Evolutionary conservation across 2,329 filamentous ascomycete genomes (phyloP), one percentile per base, ranked within the genome.

Genomic region (Dactylellina parvicollis): DNA sequence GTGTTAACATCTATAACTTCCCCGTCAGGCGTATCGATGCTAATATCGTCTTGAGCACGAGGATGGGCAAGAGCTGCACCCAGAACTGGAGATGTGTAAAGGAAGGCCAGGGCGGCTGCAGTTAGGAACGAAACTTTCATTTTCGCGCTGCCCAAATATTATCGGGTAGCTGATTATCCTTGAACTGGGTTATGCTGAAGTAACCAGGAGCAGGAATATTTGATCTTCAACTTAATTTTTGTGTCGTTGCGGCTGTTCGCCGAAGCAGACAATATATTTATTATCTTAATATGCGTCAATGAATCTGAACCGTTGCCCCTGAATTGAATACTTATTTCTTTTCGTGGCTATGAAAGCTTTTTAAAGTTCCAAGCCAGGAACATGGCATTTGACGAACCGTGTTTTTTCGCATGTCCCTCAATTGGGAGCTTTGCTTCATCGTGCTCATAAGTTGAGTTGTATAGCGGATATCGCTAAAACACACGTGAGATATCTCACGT

Each of bases 41-140:
- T 47, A n/a, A 46, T 36, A n/a, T 47, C 56, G 3, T 71, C 50
- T 26, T 71, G 66, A 1, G 47, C 36, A 2, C 18, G 38, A 34
- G 67, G 67, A 16, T 32, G 9, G 2, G 67, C 67, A 22, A 73
- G 16, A 12, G 67, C 67, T 1, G 22, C 36, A 8, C 52, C 60
- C 14, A 73, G 16, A 7, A 66, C 54, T 5, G 67, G 67, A 18
- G 60, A 59, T 9, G 59, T 52, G 16, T 65, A 66, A 16, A 73
- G 16, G 20, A 73, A 49, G 8, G 69, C 69, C 20, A 73, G 52
- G 1, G 44, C 9, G 20, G 60, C 47, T 18, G 69, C 49, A 5
- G 60, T 20, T 4, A 46, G 18, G n/a, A 65, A 38, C 12, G 40
- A 34, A 40, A 26, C 14, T 16, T 36, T 72, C 59, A 64, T 64